Evolutionary conservation across 768 basidiomycete species (phyloP).

Genomic region (Tulasnella sp.): DNA sequence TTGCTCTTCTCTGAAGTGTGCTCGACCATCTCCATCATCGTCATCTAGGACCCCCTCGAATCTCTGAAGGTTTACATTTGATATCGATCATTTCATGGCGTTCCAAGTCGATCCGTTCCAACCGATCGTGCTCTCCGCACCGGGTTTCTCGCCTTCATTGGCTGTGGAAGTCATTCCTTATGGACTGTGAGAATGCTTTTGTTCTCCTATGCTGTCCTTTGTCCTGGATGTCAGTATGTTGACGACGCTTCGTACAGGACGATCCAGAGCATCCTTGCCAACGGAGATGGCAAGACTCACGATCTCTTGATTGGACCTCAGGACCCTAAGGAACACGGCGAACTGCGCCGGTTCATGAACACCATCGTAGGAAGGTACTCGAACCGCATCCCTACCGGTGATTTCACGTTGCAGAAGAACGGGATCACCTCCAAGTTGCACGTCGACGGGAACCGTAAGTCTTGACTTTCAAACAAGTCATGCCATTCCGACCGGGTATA

Average conservation of each 20-base stretch:
- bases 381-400: constrained; percentile 65
- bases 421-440: constrained; percentile 50
- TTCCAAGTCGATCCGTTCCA: not conserved
- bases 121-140: constrained; percentile 50
- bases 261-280: constrained; percentile 62
- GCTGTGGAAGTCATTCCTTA: constrained; percentile 53
- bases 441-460: constrained; percentile 43
- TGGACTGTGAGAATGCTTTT: constrained; percentile 22
- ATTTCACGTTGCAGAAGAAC: constrained; percentile 51
- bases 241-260: constrained; percentile 50
- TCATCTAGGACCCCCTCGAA: not conserved
- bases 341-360: constrained; percentile 58
- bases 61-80: not conserved
- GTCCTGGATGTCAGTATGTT: not conserved
- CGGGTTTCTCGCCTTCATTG: constrained; percentile 54
- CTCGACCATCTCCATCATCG: not conserved
- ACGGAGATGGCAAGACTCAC: constrained; percentile 69
- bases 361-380: constrained; percentile 65
- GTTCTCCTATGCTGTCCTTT: constrained; percentile 25
- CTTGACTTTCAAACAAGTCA: not conserved
- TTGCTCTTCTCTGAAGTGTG: not conserved
- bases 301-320: constrained; percentile 75
- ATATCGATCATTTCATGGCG: not conserved
- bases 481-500: not conserved
- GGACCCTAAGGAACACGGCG: constrained; percentile 52